Evolutionary conservation across 305 asterid species (phyloP), one percentile per base, ranked within the genome.

Genomic region (Solanum hybrid): DNA sequence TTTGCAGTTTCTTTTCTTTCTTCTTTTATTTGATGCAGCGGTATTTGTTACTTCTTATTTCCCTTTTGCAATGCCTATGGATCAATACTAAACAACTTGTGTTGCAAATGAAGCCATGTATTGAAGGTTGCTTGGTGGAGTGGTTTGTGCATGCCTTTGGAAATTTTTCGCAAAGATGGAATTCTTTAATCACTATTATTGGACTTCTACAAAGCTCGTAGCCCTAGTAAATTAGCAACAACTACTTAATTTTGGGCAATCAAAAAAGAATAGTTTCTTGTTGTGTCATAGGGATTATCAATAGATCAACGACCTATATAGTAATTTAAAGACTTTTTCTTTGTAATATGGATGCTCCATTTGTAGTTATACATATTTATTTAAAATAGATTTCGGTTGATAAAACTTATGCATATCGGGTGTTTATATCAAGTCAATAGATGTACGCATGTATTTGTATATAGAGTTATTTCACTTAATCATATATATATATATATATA

Each of bases 31-130:
- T 81, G 86, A 37, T 19, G 45, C 31, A 32, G 34, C 60, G 40
- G 13, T 24, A 10, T 38, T 42, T 32, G 12, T 19, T n/a, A 11
- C 64, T 24, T 87, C 15, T 56, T 40, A 7, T 64, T 64, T 4
- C 26, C 66, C 31, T 11, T 72, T 56, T 19, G 24, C 71, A 56
- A 56, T 56, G 71, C 26, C 71, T 56, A 56, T 19, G 71, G 10
- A 56, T 17, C 71, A 56, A 56, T 56, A 56, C 71, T 56, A 56
- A 56, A 56, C 24, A 56, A 56, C 24, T 7, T 56, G 71, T 6
- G 19, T 72, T 27, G 91, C 91, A 90, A 90, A 90, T 86, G 91
- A 91, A n/a, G 71, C 90, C 60, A 88, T 37, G 27, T 88, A 84
- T 32, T 90, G 89, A 90, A 19, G 75, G 86, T 17, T 86, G 75